A percentile compares a stretch with the other conserved stretches of the same genome.
Conservation (phyloP, 805 yeast genomes). For the Cyberlindnera maritima region DNA sequence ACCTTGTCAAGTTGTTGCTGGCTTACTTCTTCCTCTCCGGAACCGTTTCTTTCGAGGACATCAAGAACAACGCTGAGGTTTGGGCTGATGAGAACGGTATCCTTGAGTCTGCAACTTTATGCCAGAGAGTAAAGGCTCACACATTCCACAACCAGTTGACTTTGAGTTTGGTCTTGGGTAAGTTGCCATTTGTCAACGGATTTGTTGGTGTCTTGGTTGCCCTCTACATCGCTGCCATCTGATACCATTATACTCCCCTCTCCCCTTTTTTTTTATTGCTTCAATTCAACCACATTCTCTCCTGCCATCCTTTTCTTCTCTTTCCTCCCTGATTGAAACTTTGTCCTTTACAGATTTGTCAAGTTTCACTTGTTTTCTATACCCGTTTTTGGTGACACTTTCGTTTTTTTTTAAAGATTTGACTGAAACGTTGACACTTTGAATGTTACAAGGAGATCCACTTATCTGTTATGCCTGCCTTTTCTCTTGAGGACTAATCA, state of each 20-base stretch:
- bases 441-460: background rate
- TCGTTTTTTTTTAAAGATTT: background rate
- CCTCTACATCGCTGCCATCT: slow-evolving; percentile 29
- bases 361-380: background rate
- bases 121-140: slow-evolving; percentile 20
- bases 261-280: background rate
- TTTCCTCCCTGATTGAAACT: background rate
- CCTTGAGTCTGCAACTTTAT: slow-evolving; percentile 15
- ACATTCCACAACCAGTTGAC: slow-evolving; percentile 25
- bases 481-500: too few species aligned
- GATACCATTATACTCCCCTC: background rate
- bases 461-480: too few species aligned
- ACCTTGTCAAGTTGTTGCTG: slow-evolving; percentile 43
- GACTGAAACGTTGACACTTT: background rate
- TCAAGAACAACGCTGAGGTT: slow-evolving; percentile 27
- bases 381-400: background rate
- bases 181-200: slow-evolving; percentile 31
- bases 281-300: background rate
- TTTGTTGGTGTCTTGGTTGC: slow-evolving; percentile 32
- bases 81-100: slow-evolving; percentile 30
- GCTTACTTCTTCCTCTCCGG: slow-evolving; percentile 35
- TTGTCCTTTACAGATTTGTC: background rate
- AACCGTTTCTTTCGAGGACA: slow-evolving; percentile 27
- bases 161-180: slow-evolving; percentile 31
- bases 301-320: background rate